Base-by-base conservation (phyloP, 2,329 filamentous ascomycete species). In the Parastagonospora nodorum region DNA sequence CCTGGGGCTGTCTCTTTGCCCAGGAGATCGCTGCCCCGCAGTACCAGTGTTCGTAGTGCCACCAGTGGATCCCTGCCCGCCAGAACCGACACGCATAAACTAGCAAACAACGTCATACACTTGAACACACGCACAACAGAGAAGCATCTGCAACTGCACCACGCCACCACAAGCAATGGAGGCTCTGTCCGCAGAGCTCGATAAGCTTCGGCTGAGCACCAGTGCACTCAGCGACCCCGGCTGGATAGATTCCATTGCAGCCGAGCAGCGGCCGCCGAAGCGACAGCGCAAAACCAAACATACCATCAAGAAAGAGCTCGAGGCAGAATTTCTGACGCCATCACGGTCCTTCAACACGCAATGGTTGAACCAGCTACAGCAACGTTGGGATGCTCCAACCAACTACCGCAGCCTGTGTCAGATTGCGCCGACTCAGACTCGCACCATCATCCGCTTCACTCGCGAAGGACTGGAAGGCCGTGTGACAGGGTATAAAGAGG, bases 401-500 rank as follows among this genome's bases (percentile, higher is more conserved):
- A 88, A 96, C 65, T 89, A 92, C 69, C 84, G 86, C n/a, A 86
- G 91, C 49, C 82, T 97, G 14, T 96, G 96, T 74, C 85, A 88
- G 57, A 82, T 97, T 47, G 91, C 92, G 1, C 90, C 92, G 3
- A 95, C 93, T 0, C 94, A 97, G 75, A 93, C 92, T 12, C 86
- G 94, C 50, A 97, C 92, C n/a, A 88, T 97, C 61, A 96, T 91
- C 27, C 87, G 94, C 28, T 99, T 99, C 73, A 88, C 87, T 38
- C 84, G 94, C 48, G 91, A 96, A 74, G 94, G 94, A 5, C 82
- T 97, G 11, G 92, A 97, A 75, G 94, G 94, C 16, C 84, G 88
- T 45, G 93, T 99, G 19, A 96, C 90, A 8, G 92, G 92, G 43
- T 97, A 99, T 74, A 89, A 88, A 68, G 94, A 97, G 72, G 90